Percentiles rank a stretch among this genome's conserved stretches.
Evolutionary conservation across 495 filamentous ascomycete species (phyloP).

Genomic region (Penicillium silybi): DNA sequence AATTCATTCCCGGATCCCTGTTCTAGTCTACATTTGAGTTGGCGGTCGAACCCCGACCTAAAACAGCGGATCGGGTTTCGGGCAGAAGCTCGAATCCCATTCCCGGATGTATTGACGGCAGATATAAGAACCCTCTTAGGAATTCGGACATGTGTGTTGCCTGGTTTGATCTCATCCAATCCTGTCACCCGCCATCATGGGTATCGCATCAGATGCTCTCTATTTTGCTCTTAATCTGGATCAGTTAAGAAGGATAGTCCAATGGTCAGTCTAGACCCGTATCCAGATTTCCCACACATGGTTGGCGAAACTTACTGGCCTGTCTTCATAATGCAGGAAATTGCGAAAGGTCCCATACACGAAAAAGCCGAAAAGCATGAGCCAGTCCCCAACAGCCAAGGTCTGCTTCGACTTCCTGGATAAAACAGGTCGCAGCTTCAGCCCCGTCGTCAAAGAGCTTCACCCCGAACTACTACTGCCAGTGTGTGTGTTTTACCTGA

Average conservation of each 20-base stretch:
- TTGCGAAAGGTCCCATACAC: not conserved
- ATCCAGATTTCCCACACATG: not conserved
- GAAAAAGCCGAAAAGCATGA: conserved; percentile 48
- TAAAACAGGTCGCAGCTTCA: conserved; percentile 75
- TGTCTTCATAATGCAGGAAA: not conserved
- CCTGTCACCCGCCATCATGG: not conserved
- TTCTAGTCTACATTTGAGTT: too few species aligned
- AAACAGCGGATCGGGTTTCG: not conserved
- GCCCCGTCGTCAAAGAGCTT: not conserved
- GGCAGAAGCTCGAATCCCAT: not conserved
- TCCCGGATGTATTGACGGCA: not conserved
- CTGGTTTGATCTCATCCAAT: not conserved
- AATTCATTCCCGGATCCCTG: too few species aligned
- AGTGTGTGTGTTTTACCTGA: conserved; percentile 76
- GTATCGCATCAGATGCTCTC: not conserved
- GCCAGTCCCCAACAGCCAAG: conserved; percentile 53
- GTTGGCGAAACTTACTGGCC: not conserved
- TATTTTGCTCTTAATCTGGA: not conserved
- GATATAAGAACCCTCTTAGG: not conserved
- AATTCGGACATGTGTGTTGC: not conserved
- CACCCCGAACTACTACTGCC: conserved; percentile 52
- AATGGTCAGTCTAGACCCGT: not conserved
- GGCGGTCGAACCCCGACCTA: too few species aligned
- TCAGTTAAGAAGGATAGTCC: not conserved
- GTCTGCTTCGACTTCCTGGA: conserved; percentile 74